A percentile compares a stretch with the other conserved stretches of the same genome.
phyloP scores from a whole-genome alignment of 2,329 filamentous ascomycete species.

The Rhexocercosporidium sp. region DNA sequence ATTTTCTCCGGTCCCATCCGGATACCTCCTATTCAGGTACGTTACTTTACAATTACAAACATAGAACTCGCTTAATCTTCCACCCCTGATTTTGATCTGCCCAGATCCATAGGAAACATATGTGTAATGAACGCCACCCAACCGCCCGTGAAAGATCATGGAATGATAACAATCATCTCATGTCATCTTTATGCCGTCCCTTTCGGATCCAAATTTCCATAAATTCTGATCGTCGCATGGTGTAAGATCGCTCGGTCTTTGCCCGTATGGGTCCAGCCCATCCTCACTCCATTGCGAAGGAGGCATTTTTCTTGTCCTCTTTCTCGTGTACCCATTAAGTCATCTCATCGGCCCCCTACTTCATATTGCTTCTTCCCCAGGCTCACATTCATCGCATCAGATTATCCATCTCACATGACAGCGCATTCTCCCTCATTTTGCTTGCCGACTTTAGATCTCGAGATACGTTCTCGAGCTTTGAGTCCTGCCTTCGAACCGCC shows the following conservation, averaged over 20 bases:
- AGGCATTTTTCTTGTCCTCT: not conserved
- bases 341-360: not conserved
- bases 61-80: too few relatives aligned
- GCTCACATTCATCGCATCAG: not conserved
- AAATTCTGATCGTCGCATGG: not conserved
- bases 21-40: too few relatives aligned
- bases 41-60: too few relatives aligned
- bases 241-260: not conserved
- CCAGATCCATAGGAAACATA: too few relatives aligned
- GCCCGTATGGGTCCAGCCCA: conserved; percentile 8
- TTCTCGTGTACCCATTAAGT: not conserved
- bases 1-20: too few relatives aligned
- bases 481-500: conserved; percentile 72
- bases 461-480: conserved; percentile 78
- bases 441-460: conserved; percentile 78
- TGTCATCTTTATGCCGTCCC: too few relatives aligned
- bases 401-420: conserved; percentile 78
- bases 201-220: not conserved
- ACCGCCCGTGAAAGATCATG: too few relatives aligned
- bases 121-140: too few relatives aligned
- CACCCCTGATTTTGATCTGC: too few relatives aligned
- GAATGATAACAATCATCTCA: too few relatives aligned
- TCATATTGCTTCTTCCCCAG: not conserved
- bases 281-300: not conserved
- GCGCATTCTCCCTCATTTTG: conserved; percentile 89